Conservation (phyloP, 495 filamentous ascomycete genomes). For the Xylaria sp. region DNA sequence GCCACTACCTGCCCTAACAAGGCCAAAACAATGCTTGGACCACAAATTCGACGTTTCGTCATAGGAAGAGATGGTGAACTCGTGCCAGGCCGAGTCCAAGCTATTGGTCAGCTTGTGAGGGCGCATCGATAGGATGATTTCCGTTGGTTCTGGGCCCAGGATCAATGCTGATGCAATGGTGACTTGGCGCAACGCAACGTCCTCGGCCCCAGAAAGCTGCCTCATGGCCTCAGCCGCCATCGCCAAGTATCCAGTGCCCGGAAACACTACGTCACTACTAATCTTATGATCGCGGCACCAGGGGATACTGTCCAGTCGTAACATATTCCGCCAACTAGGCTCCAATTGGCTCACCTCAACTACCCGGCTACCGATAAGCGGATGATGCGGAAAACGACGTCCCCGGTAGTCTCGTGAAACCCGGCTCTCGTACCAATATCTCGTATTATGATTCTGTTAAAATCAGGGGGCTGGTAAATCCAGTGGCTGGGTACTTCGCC, state of each 20-base stretch:
- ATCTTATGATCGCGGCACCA: constrained; percentile 60
- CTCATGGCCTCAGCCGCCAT: constrained; percentile 55
- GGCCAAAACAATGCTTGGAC: constrained; percentile 50
- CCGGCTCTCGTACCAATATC: constrained; percentile 56
- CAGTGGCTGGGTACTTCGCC: too few species aligned
- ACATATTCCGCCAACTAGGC: constrained; percentile 59
- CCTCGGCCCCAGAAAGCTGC: constrained; percentile 17
- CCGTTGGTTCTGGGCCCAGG: constrained; percentile 41
- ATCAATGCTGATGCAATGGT: constrained; percentile 41
- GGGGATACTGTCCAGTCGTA: constrained; percentile 50
- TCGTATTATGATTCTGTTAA: constrained; percentile 33
- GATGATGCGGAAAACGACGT: constrained; percentile 52
- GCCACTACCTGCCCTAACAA: constrained; percentile 30
- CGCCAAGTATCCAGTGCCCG: constrained; percentile 51
- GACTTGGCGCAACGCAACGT: constrained; percentile 41
- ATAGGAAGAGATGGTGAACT: constrained; percentile 52
- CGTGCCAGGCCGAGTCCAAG: constrained; percentile 46
- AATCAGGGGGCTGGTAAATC: too few species aligned
- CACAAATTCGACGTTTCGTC: constrained; percentile 38
- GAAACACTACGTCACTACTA: constrained; percentile 52
- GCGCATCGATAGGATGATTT: constrained; percentile 48
- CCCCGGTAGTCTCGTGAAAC: constrained; percentile 50
- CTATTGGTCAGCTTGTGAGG: constrained; percentile 40
- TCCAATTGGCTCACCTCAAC: constrained; percentile 50
- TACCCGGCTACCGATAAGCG: constrained; percentile 53